Percentiles rank a stretch among this genome's conserved stretches.
These are phyloP conservation scores for Hypoxylon perforatum DNA, from an alignment of 495 filamentous ascomycete genomes.

Conservation along the genomic window DNA sequence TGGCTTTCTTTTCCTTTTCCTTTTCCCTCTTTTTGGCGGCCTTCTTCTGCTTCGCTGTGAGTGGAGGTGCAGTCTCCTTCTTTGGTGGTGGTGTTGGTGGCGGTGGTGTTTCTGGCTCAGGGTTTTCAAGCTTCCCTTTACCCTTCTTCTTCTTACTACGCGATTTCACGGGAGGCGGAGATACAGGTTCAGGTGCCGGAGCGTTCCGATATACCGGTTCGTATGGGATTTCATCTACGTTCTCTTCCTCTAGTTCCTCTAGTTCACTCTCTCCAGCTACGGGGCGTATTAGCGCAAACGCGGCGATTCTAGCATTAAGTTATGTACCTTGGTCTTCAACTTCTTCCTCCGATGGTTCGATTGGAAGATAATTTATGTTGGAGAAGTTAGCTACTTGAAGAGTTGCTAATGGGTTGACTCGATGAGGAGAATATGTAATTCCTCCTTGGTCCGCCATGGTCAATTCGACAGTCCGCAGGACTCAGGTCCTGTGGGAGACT, in stretches of 20 bases:
- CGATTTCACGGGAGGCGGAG: conserved; percentile 13
- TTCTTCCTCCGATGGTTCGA: conserved; percentile 44
- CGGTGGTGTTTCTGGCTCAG: conserved; percentile 18
- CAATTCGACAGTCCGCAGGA: conserved; percentile 16
- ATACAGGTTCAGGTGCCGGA: conserved; percentile 1
- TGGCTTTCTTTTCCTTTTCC: conserved; percentile 28
- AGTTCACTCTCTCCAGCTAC: conserved; percentile 31
- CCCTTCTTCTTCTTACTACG: conserved; percentile 38
- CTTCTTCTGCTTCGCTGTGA: conserved; percentile 28
- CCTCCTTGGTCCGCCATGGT: conserved; percentile 44
- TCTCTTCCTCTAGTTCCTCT: conserved; percentile 24
- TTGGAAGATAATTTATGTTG: conserved; percentile 50
- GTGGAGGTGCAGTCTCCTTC: conserved; percentile 11
- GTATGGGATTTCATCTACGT: conserved; percentile 25
- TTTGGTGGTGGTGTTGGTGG: not conserved
- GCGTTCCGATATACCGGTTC: conserved; percentile 7
- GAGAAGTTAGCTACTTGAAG: conserved; percentile 55
- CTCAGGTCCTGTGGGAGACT: conserved; percentile 18
- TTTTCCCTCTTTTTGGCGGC: conserved; percentile 20
- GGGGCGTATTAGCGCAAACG: conserved; percentile 26
- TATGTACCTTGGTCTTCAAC: conserved; percentile 45
- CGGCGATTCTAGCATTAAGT: conserved; percentile 2
- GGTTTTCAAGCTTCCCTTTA: conserved; percentile 17
- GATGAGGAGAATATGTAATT: conserved; percentile 53
- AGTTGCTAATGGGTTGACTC: conserved; percentile 48